These are phyloP conservation scores for Nicotiana rustica DNA, from an alignment of 305 asterid species.

Conservation along the genomic window DNA sequence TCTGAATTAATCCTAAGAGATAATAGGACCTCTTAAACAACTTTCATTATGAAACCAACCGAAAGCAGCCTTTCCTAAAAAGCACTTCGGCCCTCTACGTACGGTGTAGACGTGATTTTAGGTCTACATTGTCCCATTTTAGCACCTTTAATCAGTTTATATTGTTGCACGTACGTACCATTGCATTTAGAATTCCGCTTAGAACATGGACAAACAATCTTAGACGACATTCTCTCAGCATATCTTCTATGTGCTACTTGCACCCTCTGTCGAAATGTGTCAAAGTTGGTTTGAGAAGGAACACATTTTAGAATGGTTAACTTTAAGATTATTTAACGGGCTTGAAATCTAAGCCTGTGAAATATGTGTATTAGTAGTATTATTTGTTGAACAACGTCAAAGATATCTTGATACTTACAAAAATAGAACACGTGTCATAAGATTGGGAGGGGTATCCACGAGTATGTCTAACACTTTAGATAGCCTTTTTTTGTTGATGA, in stretches of 20 bases:
- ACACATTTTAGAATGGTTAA: conserved; percentile 20
- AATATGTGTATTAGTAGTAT: neutral
- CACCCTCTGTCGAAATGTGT: neutral
- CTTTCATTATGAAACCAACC: neutral
- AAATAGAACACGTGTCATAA: neutral
- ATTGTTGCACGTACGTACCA: neutral
- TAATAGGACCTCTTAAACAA: neutral
- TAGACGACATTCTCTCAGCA: neutral
- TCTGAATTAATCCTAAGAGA: neutral
- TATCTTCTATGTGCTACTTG: neutral
- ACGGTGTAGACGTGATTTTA: neutral
- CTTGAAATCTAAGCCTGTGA: neutral
- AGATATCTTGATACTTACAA: conserved; percentile 8
- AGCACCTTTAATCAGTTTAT: neutral
- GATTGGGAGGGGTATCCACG: conserved; percentile 2
- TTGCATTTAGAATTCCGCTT: neutral
- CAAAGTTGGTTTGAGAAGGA: conserved; percentile 21
- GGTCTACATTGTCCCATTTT: neutral
- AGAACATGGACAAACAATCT: neutral
- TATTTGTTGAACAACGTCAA: neutral
- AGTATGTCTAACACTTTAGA: neutral
- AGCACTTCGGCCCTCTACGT: too few relatives aligned
- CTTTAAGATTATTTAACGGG: neutral
- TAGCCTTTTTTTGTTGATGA: neutral
- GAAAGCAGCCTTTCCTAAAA: too few relatives aligned